Evolutionary conservation across 306 rosid genomes (phyloP), one percentile per base, ranked within the genome.

Genomic region (Prunus fruticosa): DNA sequence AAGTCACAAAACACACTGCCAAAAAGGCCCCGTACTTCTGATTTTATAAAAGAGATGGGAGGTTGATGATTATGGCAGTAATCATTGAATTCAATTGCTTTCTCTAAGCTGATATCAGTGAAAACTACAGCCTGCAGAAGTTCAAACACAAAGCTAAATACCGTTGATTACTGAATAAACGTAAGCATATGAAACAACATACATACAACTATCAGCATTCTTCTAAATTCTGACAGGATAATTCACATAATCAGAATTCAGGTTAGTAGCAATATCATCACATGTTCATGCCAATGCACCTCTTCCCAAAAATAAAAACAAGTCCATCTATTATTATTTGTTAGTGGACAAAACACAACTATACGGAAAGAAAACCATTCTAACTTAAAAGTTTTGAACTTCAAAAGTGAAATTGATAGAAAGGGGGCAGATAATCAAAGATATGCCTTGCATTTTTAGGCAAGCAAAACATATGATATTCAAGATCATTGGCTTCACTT

Each of bases 81-180:
- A 50, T 77, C 75, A 77, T 77, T 23, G 12, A 67, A 77, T 77
- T 77, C 75, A 28, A 77, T 77, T 45, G 80, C 80, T 45, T 77
- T 68, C 18, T 77, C 80, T 30, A 69, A 14, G 34, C 80, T 77
- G 49, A 77, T 58, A 67, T 68, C 80, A 58, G 80, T 69, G 80
- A 77, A 77, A 41, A 77, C 80, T 2, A 69, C 80, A 27, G 80
- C 75, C 80, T 77, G 75, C 65, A 56, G 74, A 57, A 67, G 66
- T 51, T 34, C 25, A 53, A 75, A 75, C 23, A 22, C 27, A 13
- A 8, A 65, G 51, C 38, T 75, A 22, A 52, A 52, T 22, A 8
- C 6, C 32, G 61, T 50, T 63, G 14, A 50, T 25, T 51, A 38
- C 62, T 22, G n/a, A 13, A 9, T 43, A 72, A 72, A 41, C 5